phyloP scores from a whole-genome alignment of 345 rosid genomes.

The Eucalyptus polybractea region DNA sequence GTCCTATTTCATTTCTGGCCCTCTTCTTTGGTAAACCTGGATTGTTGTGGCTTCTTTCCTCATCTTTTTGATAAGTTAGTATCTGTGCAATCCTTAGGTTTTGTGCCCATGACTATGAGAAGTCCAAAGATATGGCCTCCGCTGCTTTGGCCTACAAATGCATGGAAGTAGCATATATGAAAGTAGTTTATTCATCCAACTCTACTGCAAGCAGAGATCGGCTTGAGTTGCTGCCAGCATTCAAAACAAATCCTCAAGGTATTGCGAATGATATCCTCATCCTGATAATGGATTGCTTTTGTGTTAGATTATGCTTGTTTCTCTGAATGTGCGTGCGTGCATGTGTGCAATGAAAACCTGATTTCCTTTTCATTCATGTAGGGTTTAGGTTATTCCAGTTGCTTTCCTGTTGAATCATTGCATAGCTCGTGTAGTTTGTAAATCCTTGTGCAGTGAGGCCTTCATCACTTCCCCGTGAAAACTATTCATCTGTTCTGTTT shows the following conservation, averaged over 20 bases:
- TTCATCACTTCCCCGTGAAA: neutral
- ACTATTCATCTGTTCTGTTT: neutral
- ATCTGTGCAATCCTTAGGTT: conserved; percentile 32
- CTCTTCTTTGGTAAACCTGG: neutral
- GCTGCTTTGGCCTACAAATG: conserved; percentile 98
- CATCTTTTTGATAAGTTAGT: neutral
- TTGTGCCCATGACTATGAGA: conserved; percentile 94
- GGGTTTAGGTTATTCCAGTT: neutral
- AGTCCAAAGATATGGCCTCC: conserved; percentile 74
- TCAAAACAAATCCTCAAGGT: conserved; percentile 83
- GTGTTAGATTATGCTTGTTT: neutral
- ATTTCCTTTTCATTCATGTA: neutral
- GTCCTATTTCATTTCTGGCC: neutral
- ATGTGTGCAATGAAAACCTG: neutral
- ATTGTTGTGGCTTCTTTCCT: neutral
- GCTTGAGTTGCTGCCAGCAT: conserved; percentile 51
- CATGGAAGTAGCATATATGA: conserved; percentile 92
- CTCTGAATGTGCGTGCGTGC: neutral
- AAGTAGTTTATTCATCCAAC: conserved; percentile 66
- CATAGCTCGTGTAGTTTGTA: neutral
- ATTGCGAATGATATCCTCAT: neutral
- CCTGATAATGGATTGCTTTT: neutral
- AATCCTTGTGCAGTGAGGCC: neutral
- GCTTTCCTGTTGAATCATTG: neutral
- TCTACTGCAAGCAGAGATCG: conserved; percentile 51